Percentiles rank a stretch among this genome's conserved stretches.
phyloP scores from a whole-genome alignment of 371 early-diverging fungal genomes.

The Vairimorpha ceranae region DNA sequence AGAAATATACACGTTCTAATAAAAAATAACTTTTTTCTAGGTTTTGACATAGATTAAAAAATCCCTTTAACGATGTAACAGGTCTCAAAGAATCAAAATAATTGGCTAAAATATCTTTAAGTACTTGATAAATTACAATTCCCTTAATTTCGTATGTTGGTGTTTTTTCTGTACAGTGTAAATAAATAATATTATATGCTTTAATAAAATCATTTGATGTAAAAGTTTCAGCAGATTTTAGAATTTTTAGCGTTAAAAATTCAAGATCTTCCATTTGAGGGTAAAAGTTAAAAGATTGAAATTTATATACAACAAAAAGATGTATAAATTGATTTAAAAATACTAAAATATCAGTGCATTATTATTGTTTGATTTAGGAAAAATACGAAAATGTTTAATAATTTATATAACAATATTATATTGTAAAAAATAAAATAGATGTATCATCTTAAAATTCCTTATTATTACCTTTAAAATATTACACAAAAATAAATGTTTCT shows the following conservation, averaged over 20 bases:
- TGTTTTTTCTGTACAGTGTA: constrained; percentile 35
- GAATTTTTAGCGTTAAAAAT: constrained; percentile 17
- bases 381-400: no score
- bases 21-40: constrained; percentile 2
- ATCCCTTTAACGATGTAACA: constrained; percentile 11
- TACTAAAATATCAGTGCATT: no score
- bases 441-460: no score
- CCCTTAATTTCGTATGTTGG: constrained; percentile 40
- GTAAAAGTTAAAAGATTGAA: no score
- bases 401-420: no score
- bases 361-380: no score
- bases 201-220: constrained; percentile 34
- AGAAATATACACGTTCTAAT: constrained; percentile 28
- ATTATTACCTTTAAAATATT: no score
- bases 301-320: no score
- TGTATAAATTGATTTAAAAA: no score
- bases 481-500: no score
- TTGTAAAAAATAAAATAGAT: no score
- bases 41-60: background rate
- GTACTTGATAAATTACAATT: constrained; percentile 28
- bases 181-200: constrained; percentile 46
- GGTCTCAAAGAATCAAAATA: constrained; percentile 19
- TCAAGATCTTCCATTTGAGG: constrained; percentile 19
- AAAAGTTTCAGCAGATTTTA: background rate
- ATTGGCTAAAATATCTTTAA: background rate